Evolutionary conservation across 768 basidiomycete genomes (phyloP), one percentile per base, ranked within the genome.

Genomic region (Boletus insuetus): DNA sequence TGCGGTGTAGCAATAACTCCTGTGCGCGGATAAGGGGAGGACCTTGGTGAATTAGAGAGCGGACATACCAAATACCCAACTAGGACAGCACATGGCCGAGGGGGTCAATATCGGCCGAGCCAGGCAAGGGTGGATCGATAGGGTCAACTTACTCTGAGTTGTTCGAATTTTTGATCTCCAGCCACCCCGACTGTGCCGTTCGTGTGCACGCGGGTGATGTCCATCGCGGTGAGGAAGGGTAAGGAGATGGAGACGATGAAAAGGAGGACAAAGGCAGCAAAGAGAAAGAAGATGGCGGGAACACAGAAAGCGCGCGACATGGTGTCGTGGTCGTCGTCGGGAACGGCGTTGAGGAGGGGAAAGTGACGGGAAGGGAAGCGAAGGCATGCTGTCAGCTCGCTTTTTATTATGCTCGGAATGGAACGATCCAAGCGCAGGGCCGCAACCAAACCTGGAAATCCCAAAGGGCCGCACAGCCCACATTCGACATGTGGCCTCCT

Each of bases 161-260:
- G 70, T 16, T 70, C 71, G 34, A 85, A 63, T 4, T 64, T 39
- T 13, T 62, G 59, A 24, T 58, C 46, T 17, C 64, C 66, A 14
- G 56, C 44, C 19, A 63, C 56, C 55, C 71, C 53, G 49, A 60
- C 55, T 39, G 74, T 17, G 55, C 73, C 41, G 22, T 63, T 72
- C 51, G 84, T 82, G 50, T 81, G 77, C 12, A 80, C 76, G 29
- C 87, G 83, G 14, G 79, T 77, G 63, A 91, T 75, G 69, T 90
- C 89, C 60, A 90, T 73, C 0, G 79, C 81, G 19, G 84, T 75
- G 20, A 91, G 75, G 71, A 74, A 84, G 1, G 90, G 89, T 4
- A 90, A 73, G 16, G 89, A 91, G 46, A 91, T 77, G 13, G 88
- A 84, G 32, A 83, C 80, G 58, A 91, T 72, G 65, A 90, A 74